Evolutionary conservation across 768 basidiomycete genomes (phyloP).

Genomic region (Termitomyces sp.): DNA sequence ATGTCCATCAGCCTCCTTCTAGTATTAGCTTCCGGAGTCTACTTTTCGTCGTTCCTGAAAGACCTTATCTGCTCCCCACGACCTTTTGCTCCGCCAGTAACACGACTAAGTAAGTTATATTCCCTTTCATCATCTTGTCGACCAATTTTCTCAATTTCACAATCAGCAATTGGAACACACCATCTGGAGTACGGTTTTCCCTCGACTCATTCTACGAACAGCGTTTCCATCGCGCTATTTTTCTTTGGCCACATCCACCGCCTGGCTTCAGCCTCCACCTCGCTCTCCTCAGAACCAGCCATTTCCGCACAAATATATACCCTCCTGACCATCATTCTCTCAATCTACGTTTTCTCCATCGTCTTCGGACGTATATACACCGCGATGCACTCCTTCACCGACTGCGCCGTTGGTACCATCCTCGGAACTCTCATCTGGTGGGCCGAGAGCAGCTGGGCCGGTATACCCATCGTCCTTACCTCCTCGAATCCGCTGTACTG

Average conservation of each 20-base stretch:
- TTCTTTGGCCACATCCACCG: conserved; percentile 57
- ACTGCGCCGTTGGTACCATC: conserved; percentile 58
- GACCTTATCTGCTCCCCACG: conserved; percentile 89
- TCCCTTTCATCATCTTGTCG: neutral
- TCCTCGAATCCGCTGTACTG: conserved; percentile 26
- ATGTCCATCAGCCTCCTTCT: conserved; percentile 50
- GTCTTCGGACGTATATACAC: conserved; percentile 81
- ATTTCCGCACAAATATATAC: conserved; percentile 47
- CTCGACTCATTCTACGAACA: conserved; percentile 92
- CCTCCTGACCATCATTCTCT: conserved; percentile 39
- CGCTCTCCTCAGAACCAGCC: conserved; percentile 19
- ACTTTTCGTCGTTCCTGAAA: conserved; percentile 83
- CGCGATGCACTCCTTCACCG: conserved; percentile 86
- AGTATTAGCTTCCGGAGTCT: conserved; percentile 77
- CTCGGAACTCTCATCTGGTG: conserved; percentile 74
- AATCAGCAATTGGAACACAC: conserved; percentile 67
- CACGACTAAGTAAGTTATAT: conserved; percentile 62
- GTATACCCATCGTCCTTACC: conserved; percentile 31
- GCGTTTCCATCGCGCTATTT: conserved; percentile 85
- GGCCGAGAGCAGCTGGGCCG: conserved; percentile 42
- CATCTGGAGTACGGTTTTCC: conserved; percentile 95
- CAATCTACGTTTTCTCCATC: conserved; percentile 64
- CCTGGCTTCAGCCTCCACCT: conserved; percentile 34
- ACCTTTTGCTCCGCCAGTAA: conserved; percentile 88
- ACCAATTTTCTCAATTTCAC: neutral